Conservation (phyloP, 2,329 filamentous ascomycete genomes). For the Incumbomyces lentus region DNA sequence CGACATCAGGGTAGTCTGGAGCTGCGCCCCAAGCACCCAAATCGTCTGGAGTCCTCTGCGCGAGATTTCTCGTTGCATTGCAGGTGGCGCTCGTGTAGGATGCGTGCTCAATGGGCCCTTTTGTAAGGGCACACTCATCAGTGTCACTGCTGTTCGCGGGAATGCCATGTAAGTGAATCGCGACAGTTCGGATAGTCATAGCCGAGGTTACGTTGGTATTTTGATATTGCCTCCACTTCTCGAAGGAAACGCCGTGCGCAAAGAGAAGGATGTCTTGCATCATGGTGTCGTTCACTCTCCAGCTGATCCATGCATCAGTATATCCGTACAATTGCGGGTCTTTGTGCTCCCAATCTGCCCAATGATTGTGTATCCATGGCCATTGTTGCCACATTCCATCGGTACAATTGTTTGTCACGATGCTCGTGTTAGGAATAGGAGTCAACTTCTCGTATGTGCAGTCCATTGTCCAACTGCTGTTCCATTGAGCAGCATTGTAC, state of each 20-base stretch:
- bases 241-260: constrained; percentile 1
- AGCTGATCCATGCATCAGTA: neutral
- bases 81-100: constrained; percentile 10
- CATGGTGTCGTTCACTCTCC: neutral
- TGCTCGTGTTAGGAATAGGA: neutral
- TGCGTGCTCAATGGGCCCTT: constrained; percentile 5
- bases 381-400: constrained; percentile 3
- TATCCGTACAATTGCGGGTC: neutral
- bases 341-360: neutral
- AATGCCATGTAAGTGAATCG: constrained; percentile 5
- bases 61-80: neutral
- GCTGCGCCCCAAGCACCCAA: constrained; percentile 2
- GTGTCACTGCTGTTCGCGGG: constrained; percentile 5
- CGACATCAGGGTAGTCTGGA: constrained; percentile 1
- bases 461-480: constrained; percentile 11
- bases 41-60: neutral
- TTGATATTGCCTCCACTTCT: constrained; percentile 2
- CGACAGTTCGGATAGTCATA: constrained; percentile 5
- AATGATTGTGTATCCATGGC: constrained; percentile 1
- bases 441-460: constrained; percentile 7
- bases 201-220: neutral
- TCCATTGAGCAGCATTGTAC: constrained; percentile 11
- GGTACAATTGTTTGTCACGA: constrained; percentile 6
- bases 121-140: neutral
- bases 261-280: constrained; percentile 9